Evolutionary conservation across 768 basidiomycete species (phyloP), one percentile per base, ranked within the genome.

Genomic region (Phallus indusiatus): DNA sequence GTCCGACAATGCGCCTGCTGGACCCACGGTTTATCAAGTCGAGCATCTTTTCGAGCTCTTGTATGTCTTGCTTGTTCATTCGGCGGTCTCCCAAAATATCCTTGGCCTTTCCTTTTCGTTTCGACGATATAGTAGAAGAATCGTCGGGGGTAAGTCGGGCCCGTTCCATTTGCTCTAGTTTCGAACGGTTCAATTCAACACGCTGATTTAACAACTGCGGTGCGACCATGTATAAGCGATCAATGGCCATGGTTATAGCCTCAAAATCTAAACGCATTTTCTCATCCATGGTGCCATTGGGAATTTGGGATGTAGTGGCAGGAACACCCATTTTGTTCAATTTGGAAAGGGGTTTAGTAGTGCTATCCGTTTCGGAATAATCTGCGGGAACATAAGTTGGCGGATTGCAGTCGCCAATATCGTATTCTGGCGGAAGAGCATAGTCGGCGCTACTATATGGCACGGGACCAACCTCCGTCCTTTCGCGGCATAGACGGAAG

Each of bases 171-270:
- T 91, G 80, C 12, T 80, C 79, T 14, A 85, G 65, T 67, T 90
- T 88, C 22, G 81, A 73, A 5, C 78, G 78, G 65, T 86, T 85
- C 49, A 95, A 80, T 69, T 94, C 94, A n/a, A 90, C 92, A 0
- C 96, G 83, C 70, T 99, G 95, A 68, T 94, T 87, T 60, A 87
- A 82, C 47, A 97, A 71, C 69, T 95, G 94, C 0, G 95, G 94
- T 0, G 92, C 84, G 33, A 86, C 88, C 8, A 81, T 70, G 69
- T 96, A 91, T 11, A 97, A 74, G 37, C 93, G 77, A 68, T 95
- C 94, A 65, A 99, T 94, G 33, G 96, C 94, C 69, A 81, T 79
- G 0, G 90, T 82, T 49, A 98, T 84, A 11, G 80, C 78, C 64
- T 96, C 93, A 18, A 97, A 76, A 69, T 98, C 95, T 66, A 88